phyloP scores from a whole-genome alignment of 2,329 filamentous ascomycete genomes.

The Pleurostoma richardsiae region DNA sequence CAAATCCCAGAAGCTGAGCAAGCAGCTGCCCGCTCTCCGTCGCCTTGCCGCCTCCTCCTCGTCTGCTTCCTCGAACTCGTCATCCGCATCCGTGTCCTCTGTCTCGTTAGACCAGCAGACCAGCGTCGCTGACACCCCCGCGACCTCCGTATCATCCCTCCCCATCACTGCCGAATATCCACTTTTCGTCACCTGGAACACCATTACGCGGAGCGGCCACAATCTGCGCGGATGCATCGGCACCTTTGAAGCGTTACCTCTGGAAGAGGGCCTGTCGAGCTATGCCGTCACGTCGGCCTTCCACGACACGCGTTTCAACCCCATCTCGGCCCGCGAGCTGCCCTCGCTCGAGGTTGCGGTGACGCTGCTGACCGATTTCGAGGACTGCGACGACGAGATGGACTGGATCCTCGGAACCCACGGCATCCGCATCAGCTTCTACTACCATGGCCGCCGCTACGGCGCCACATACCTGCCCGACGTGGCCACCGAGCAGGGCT shows the following conservation, averaged over 20 bases:
- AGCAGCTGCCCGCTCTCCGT: slow-evolving; percentile 34
- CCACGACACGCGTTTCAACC: slow-evolving; percentile 57
- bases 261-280: slow-evolving; percentile 66
- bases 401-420: slow-evolving; percentile 87
- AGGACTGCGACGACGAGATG: slow-evolving; percentile 64
- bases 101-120: slow-evolving; percentile 21
- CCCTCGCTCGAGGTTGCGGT: slow-evolving; percentile 60
- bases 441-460: slow-evolving; percentile 65
- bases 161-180: slow-evolving; percentile 50
- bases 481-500: slow-evolving; percentile 87
- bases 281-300: slow-evolving; percentile 80
- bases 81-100: slow-evolving; percentile 18
- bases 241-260: slow-evolving; percentile 76
- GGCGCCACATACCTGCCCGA: slow-evolving; percentile 90
- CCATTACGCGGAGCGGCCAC: slow-evolving; percentile 52
- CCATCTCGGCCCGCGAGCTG: slow-evolving; percentile 49
- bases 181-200: slow-evolving; percentile 95
- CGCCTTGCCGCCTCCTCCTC: slow-evolving; percentile 27
- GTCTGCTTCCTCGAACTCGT: slow-evolving; percentile 23
- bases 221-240: slow-evolving; percentile 90
- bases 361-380: slow-evolving; percentile 82
- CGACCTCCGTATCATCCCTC: slow-evolving; percentile 31
- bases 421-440: slow-evolving; percentile 82
- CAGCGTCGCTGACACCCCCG: slow-evolving; percentile 32
- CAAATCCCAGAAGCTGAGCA: slow-evolving; percentile 15